A percentile compares a stretch with the other conserved stretches of the same genome.
These are phyloP conservation scores for Didymella glomerata DNA, from an alignment of 2,329 filamentous ascomycete genomes.

Conservation along the genomic window DNA sequence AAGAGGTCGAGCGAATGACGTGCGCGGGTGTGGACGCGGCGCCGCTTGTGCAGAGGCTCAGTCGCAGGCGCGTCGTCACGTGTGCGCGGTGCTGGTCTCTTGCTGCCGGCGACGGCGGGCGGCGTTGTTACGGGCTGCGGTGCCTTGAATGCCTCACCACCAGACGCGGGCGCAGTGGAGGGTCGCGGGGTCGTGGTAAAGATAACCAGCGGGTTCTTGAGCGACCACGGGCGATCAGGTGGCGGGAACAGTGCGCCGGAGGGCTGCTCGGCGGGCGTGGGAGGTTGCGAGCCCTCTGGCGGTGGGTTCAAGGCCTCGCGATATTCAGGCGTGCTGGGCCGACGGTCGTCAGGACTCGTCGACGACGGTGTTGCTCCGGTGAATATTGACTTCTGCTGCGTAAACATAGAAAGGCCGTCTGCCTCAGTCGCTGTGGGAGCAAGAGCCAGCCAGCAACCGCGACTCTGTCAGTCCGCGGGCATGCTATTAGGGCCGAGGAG, in stretches of 20 bases:
- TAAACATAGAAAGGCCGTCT: constrained; percentile 18
- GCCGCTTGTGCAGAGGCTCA: constrained; percentile 50
- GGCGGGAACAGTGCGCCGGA: neutral
- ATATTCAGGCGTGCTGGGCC: constrained; percentile 34
- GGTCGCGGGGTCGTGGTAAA: constrained; percentile 16
- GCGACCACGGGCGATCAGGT: constrained; percentile 11
- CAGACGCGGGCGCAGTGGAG: constrained; percentile 27
- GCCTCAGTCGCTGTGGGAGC: constrained; percentile 13
- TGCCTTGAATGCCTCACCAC: constrained; percentile 16
- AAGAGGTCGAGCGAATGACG: constrained; percentile 51
- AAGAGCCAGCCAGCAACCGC: constrained; percentile 25
- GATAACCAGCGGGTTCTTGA: constrained; percentile 8
- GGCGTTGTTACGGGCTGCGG: constrained; percentile 20
- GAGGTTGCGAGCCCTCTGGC: constrained; percentile 27
- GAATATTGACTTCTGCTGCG: constrained; percentile 44
- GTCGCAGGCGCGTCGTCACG: constrained; percentile 28
- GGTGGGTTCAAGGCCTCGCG: constrained; percentile 21
- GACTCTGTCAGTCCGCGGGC: constrained; percentile 24
- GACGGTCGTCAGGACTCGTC: constrained; percentile 20
- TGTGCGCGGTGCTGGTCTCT: constrained; percentile 13
- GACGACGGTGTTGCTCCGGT: constrained; percentile 37
- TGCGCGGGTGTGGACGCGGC: constrained; percentile 38
- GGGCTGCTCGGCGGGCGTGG: constrained; percentile 24
- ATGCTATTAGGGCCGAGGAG: constrained; percentile 19
- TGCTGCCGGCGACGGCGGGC: constrained; percentile 16